Evolutionary conservation across 2,329 filamentous ascomycete species (phyloP).

Genomic region (Alternaria novae-zelandiae): DNA sequence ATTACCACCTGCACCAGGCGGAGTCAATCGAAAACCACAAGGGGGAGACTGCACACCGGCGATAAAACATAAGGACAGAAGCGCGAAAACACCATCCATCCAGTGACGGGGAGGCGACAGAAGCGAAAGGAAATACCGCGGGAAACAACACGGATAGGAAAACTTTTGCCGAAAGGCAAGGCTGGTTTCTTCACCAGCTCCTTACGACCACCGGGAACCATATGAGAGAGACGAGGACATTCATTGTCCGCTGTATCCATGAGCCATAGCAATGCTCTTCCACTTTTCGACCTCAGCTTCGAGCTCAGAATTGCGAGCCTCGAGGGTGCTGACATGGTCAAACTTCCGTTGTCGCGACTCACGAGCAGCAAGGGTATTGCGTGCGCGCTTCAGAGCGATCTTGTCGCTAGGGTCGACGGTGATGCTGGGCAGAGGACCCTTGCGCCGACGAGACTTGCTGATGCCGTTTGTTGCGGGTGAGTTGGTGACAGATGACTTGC

Average conservation of each 20-base stretch:
- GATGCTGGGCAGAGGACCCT: conserved; percentile 82
- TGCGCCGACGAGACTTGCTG: conserved; percentile 71
- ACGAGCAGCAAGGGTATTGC: conserved; percentile 90
- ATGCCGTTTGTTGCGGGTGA: conserved; percentile 72
- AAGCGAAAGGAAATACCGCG: conserved; percentile 9
- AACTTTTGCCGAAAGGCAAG: conserved; percentile 34
- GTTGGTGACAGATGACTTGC: conserved; percentile 51
- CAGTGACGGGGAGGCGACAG: conserved; percentile 2
- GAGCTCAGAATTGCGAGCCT: conserved; percentile 74
- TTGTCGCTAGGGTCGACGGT: conserved; percentile 75
- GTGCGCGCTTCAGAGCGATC: conserved; percentile 87
- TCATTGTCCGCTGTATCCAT: conserved; percentile 48
- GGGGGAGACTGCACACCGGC: conserved; percentile 47
- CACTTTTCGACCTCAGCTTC: conserved; percentile 58
- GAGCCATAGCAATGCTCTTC: conserved; percentile 49
- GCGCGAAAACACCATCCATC: conserved; percentile 19
- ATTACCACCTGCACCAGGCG: conserved; percentile 37
- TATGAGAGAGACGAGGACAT: conserved; percentile 34
- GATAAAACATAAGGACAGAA: conserved; percentile 20
- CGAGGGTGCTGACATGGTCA: conserved; percentile 74
- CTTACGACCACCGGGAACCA: conserved; percentile 39
- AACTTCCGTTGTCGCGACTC: conserved; percentile 91
- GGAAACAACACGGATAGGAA: conserved; percentile 23
- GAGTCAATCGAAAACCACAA: conserved; percentile 45
- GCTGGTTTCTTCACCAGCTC: conserved; percentile 48